Evolutionary conservation across 768 basidiomycete species (phyloP), one percentile per base, ranked within the genome.

Genomic region (Trichaptum fuscoviolaceum): DNA sequence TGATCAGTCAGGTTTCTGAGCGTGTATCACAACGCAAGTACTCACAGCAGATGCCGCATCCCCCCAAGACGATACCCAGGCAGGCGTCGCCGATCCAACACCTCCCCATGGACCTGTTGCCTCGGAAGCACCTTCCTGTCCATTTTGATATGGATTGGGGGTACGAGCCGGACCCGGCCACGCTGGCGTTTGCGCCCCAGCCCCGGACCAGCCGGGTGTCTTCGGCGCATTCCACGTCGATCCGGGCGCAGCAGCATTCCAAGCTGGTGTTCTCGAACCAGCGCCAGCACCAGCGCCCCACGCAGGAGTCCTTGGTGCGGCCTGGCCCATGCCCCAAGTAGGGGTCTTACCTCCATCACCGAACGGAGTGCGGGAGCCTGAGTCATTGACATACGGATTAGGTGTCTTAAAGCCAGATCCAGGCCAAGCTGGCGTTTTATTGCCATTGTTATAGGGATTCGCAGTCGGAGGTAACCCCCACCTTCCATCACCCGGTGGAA

Each of bases 351-450:
- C 80, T 65, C 76, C 77, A 60, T 67, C 76, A 66, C 84, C 82
- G 0, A 87, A 87, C 8, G 85, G 85, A 34, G 84, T 85, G 68
- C 79, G 79, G 12, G 84, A 79, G 35, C 81, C 79, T 27, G 73
- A 75, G 52, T 78, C 77, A 62, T 75, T 74, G 18, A 80, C 75
- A 67, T 91, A 89, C 0, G 90, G 89, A 74, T 91, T 92, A 4
- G 91, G 90, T 1, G 91, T 92, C 65, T 85, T 78, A 58, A 84
- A 84, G 35, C 70, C 71, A 10, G 79, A 84, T 66, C 85, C 85
- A 7, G 90, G 87, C 89, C 84, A 88, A 20, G 83, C 86, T 35
- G 86, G 87, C 3, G 87, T 88, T 69, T 82, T 84, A 35, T 86
- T 81, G n/a, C 84, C 83, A 63, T 81, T 83, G 12, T 79, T 81